Evolutionary conservation across 1,284 basidiomycete genomes (phyloP).

Genomic region (Tylopilus sp.): DNA sequence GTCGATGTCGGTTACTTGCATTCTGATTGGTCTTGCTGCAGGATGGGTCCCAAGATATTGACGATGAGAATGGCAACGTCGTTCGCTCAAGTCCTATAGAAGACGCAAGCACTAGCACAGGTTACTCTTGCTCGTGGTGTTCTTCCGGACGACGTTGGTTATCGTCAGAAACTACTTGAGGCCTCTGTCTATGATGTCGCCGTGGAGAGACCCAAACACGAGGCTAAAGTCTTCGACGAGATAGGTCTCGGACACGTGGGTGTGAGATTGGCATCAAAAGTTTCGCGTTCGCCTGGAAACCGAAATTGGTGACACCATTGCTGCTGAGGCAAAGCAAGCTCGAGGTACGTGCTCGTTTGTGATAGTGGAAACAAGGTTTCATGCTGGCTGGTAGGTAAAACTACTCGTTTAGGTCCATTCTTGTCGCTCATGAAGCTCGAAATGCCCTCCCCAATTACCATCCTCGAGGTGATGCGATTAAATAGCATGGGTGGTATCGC

Average conservation of each 20-base stretch:
- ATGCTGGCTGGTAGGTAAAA: slow-evolving; percentile 11
- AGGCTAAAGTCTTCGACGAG: slow-evolving; percentile 57
- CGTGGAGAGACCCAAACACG: slow-evolving; percentile 64
- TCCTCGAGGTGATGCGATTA: slow-evolving; percentile 88
- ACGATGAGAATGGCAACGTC: slow-evolving; percentile 25
- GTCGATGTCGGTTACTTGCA: background rate
- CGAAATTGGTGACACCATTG: slow-evolving; percentile 53
- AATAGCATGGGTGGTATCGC: no score
- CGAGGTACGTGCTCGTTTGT: slow-evolving; percentile 13
- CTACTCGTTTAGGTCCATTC: slow-evolving; percentile 33
- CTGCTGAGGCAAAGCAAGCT: slow-evolving; percentile 35
- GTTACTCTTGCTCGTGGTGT: slow-evolving; percentile 61
- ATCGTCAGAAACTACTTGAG: slow-evolving; percentile 81
- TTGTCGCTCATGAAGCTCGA: slow-evolving; percentile 61
- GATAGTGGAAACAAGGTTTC: background rate
- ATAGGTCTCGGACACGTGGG: slow-evolving; percentile 52
- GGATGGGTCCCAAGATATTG: slow-evolving; percentile 20
- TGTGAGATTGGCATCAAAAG: slow-evolving; percentile 65
- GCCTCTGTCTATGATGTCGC: slow-evolving; percentile 84
- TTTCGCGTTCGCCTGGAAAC: slow-evolving; percentile 52
- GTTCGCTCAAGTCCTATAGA: slow-evolving; percentile 22
- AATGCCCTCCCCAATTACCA: slow-evolving; percentile 82
- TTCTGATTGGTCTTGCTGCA: background rate
- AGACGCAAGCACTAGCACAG: slow-evolving; percentile 61
- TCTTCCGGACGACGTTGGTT: slow-evolving; percentile 59